These are phyloP conservation scores for Hypoxylon cercidicola DNA, from an alignment of 495 filamentous ascomycete genomes.

Conservation along the genomic window DNA sequence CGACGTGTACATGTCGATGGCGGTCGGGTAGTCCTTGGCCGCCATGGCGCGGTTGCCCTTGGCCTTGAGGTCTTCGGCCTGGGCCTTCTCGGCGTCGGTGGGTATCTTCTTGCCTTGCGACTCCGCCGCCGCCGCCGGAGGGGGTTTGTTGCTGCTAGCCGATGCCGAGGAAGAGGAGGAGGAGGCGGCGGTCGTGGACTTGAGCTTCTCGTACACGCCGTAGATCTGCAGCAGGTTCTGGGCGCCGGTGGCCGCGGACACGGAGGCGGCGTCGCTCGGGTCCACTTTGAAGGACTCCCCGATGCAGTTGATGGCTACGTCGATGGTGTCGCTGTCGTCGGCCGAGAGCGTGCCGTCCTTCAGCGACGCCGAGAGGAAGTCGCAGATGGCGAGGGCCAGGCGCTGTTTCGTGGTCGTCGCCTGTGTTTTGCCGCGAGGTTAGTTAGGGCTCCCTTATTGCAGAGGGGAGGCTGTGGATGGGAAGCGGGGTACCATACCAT, in stretches of 20 bases:
- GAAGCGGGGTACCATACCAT: too few species aligned
- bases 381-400: slow-evolving; percentile 94
- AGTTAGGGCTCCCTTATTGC: too few species aligned
- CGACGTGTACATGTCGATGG: slow-evolving; percentile 86
- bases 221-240: slow-evolving; percentile 92
- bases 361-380: slow-evolving; percentile 87
- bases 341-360: slow-evolving; percentile 86
- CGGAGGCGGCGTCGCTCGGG: slow-evolving; percentile 75
- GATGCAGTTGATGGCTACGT: slow-evolving; percentile 93
- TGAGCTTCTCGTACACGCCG: slow-evolving; percentile 94
- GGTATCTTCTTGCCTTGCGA: slow-evolving; percentile 53
- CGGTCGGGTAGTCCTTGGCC: slow-evolving; percentile 82
- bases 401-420: slow-evolving; percentile 85
- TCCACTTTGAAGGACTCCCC: slow-evolving; percentile 94
- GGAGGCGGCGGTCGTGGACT: slow-evolving; percentile 53
- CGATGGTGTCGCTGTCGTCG: slow-evolving; percentile 91
- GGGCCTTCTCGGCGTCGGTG: slow-evolving; percentile 68
- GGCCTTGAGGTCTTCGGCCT: slow-evolving; percentile 89
- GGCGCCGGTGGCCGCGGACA: slow-evolving; percentile 78
- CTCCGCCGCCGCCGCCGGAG: slow-evolving; percentile 29
- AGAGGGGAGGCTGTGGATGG: too few species aligned
- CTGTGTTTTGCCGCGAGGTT: slow-evolving; percentile 25
- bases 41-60: slow-evolving; percentile 95
- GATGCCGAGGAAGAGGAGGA: slow-evolving; percentile 44
- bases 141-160: slow-evolving; percentile 34